Conservation (phyloP, 208 protist genomes). For the Acanthamoeba triangularis region DNA sequence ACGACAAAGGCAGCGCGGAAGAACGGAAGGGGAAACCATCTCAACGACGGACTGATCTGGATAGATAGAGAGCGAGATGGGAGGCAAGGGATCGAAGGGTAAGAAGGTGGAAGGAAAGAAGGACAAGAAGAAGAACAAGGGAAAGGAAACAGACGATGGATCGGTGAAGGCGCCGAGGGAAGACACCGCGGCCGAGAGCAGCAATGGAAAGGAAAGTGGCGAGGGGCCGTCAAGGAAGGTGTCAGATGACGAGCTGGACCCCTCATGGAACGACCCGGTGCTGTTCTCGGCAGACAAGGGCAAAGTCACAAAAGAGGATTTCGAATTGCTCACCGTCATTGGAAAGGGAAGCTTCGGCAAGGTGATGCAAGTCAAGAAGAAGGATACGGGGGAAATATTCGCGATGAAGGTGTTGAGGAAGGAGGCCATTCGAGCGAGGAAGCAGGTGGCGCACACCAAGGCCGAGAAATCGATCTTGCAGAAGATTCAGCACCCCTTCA, state of each 20-base stretch:
- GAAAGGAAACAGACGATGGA: not conserved
- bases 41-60: no score
- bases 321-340: conserved; percentile 91
- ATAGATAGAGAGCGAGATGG: not conserved
- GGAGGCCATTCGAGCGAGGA: conserved; percentile 85
- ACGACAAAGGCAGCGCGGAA: no score
- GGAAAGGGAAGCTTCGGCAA: conserved; percentile 92
- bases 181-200: not conserved
- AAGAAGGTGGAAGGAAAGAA: conserved; percentile 25
- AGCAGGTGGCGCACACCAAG: conserved; percentile 89
- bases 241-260: conserved; percentile 57
- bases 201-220: not conserved
- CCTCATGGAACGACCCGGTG: conserved; percentile 10
- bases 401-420: conserved; percentile 93
- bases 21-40: no score
- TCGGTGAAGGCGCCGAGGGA: not conserved
- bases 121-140: conserved; percentile 56
- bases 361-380: conserved; percentile 89
- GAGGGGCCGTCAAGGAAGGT: not conserved
- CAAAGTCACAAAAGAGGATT: conserved; percentile 88
- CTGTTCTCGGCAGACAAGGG: conserved; percentile 82
- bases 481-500: conserved; percentile 85
- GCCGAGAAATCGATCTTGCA: conserved; percentile 91
- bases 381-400: conserved; percentile 88
- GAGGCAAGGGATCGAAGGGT: conserved; percentile 41